Base-by-base conservation (phyloP, 83 land plant species). In the Picea abies region DNA sequence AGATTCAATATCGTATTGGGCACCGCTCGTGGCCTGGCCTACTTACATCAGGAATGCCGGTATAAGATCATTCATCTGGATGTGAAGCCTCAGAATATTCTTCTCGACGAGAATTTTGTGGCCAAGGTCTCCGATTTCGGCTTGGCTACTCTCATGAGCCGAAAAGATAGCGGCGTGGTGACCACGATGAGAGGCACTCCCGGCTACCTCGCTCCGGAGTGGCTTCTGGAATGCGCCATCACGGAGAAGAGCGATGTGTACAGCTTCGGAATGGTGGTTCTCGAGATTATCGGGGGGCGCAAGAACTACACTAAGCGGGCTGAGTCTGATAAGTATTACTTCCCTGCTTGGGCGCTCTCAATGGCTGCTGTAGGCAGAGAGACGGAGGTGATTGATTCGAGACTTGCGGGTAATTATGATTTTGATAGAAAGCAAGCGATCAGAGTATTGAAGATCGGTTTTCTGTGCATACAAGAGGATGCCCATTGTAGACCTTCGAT, bases 71-170 rank as follows among this genome's bases (percentile, higher is more conserved):
- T 91, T 49, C 93, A 91, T 79, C 70, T 91, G 4, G 93, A 91
- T 78, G 87, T 91, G 23, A 91, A 91, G 79, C 87, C 93, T 9
- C 87, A 91, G 61, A 91, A 91, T 76, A 89, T 91, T 63, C 81
- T 89, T 20, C 84, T 91, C 52, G 91, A 86, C 60, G 76, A 82
- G 12, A 88, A 86, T 63, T 83, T 61, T 14, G 80, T 63, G 11
- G 85, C 85, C 29, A 79, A 84, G 76, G 84, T 84, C 25, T 47
- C 84, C 14, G 86, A 82, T 41, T 85, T 85, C 52, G 84, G 86
- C 19, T 39, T 85, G 3, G 76, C 86, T 5, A 76, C 26, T 63
- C 9, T n/a, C 22, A 60, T 79, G 5, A 22, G 19, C 3, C 22
- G 63, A 69, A 60, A 84, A 11, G 41, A 68, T n/a, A 68, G 63